A percentile compares a stretch with the other conserved stretches of the same genome.
These are phyloP conservation scores for Dendrobium chrysotoxum DNA, from an alignment of 106 monocot genomes.

Conservation along the genomic window DNA sequence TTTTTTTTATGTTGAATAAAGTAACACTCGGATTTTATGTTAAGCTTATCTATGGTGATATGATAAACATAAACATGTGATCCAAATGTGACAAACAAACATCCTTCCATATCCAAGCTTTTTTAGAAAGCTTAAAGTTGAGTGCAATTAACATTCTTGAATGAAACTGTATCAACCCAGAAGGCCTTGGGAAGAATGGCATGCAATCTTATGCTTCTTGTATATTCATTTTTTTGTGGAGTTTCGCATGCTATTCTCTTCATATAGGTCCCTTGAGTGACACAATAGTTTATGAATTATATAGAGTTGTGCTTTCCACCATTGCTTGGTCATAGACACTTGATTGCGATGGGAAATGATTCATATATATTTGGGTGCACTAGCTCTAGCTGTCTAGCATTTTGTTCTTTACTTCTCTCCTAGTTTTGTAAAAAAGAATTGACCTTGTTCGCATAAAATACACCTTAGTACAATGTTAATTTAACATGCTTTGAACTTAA, in stretches of 20 bases:
- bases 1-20: too few relatives aligned
- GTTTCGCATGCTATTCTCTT: not conserved
- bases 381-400: too few relatives aligned
- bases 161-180: not conserved
- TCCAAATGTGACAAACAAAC: too few relatives aligned
- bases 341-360: not conserved
- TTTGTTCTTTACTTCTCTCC: too few relatives aligned
- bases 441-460: too few relatives aligned
- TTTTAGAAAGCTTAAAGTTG: not conserved
- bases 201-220: not conserved
- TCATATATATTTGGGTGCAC: too few relatives aligned
- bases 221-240: not conserved
- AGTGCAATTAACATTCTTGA: not conserved
- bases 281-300: not conserved
- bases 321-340: not conserved
- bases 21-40: too few relatives aligned
- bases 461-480: too few relatives aligned
- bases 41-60: too few relatives aligned
- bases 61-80: too few relatives aligned
- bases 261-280: not conserved
- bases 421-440: too few relatives aligned
- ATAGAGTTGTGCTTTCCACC: not conserved
- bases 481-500: too few relatives aligned
- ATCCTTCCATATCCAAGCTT: not conserved
- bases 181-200: not conserved